phyloP scores from a whole-genome alignment of 768 basidiomycete species.

The Rhodosporidiobolus odoratus region DNA sequence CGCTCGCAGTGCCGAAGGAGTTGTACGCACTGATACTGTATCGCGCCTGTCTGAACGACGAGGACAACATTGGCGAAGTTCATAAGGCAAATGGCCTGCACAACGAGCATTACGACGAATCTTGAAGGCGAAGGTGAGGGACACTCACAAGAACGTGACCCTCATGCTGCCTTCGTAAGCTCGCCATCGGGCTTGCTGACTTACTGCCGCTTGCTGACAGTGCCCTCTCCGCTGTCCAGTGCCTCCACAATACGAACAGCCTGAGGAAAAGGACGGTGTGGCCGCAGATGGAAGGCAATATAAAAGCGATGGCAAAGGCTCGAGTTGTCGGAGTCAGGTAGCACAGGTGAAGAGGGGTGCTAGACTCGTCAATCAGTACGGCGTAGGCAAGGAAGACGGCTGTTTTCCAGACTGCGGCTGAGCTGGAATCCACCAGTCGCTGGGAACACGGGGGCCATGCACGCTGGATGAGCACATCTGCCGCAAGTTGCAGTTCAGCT shows the following conservation, averaged over 20 bases:
- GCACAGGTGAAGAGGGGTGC: slow-evolving; percentile 13
- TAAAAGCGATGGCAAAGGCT: slow-evolving; percentile 21
- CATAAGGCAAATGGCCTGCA: slow-evolving; percentile 31
- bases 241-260: slow-evolving; percentile 4
- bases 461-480: slow-evolving; percentile 9
- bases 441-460: too few relatives aligned
- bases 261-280: slow-evolving; percentile 30
- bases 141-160: slow-evolving; percentile 16
- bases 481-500: not conserved
- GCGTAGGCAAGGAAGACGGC: slow-evolving; percentile 2
- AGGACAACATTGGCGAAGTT: slow-evolving; percentile 32
- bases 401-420: not conserved
- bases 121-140: too few relatives aligned
- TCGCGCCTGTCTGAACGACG: not conserved
- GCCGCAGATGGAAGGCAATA: slow-evolving; percentile 23
- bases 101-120: too few relatives aligned
- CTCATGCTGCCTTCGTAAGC: slow-evolving; percentile 20
- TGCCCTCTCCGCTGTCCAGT: not conserved
- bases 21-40: slow-evolving; percentile 6
- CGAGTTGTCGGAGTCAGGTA: slow-evolving; percentile 8
- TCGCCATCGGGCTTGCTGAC: not conserved
- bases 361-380: too few relatives aligned
- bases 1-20: too few relatives aligned
- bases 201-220: slow-evolving; percentile 3
- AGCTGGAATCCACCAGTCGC: not conserved